Percentiles rank a stretch among this genome's conserved stretches.
Conservation (phyloP, 2,329 filamentous ascomycete species). For the Epichloe sp. region DNA sequence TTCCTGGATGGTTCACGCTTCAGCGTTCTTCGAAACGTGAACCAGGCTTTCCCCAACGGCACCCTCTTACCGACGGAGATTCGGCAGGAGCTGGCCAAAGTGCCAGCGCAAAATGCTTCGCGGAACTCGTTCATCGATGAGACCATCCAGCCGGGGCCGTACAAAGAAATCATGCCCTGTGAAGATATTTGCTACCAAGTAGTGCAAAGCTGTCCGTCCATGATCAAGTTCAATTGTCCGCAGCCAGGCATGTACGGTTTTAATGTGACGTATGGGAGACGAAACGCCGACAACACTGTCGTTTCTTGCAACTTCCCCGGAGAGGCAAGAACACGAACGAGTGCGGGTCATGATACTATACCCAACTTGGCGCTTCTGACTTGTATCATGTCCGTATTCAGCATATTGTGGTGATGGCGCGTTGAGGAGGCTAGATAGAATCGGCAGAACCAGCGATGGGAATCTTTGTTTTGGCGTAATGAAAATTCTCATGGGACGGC, state of each 20-base stretch:
- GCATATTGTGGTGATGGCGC: not conserved
- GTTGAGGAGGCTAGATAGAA: not conserved
- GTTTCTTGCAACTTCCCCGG: slow-evolving; percentile 27
- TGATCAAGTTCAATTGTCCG: slow-evolving; percentile 67
- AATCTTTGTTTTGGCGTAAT: not conserved
- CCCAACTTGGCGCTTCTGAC: slow-evolving; percentile 8
- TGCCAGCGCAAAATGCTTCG: slow-evolving; percentile 30
- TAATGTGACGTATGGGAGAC: slow-evolving; percentile 21
- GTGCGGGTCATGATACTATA: slow-evolving; percentile 5
- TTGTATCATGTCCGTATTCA: not conserved
- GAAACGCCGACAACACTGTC: slow-evolving; percentile 10
- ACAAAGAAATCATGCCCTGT: slow-evolving; percentile 86
- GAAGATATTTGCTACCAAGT: slow-evolving; percentile 77
- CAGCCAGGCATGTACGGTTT: slow-evolving; percentile 20
- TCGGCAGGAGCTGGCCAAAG: slow-evolving; percentile 9
- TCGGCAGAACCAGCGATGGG: not conserved
- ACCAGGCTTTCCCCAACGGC: slow-evolving; percentile 58
- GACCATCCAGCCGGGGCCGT: slow-evolving; percentile 66
- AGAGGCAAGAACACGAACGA: slow-evolving; percentile 19
- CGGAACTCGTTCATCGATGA: slow-evolving; percentile 63
- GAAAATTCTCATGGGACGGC: not conserved
- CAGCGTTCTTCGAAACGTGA: slow-evolving; percentile 52
- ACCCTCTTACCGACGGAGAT: slow-evolving; percentile 31
- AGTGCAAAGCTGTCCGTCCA: slow-evolving; percentile 70
- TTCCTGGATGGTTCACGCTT: slow-evolving; percentile 42